Evolutionary conservation across 1,284 basidiomycete genomes (phyloP).

Genomic region (Cutaneotrichosporon sp.): DNA sequence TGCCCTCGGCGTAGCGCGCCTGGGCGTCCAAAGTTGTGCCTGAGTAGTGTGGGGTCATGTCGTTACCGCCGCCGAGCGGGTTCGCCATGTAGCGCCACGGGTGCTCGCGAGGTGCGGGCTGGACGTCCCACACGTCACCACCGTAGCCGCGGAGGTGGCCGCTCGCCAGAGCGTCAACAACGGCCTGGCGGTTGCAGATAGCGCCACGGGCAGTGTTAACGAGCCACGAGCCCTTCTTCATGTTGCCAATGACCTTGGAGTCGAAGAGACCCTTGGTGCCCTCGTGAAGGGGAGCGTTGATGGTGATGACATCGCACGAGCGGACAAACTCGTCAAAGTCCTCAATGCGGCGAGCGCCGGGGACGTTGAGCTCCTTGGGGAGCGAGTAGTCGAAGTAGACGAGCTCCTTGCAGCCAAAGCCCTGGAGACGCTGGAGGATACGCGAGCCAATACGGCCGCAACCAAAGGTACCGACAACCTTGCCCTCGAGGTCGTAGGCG

Average conservation of each 20-base stretch:
- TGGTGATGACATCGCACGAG: slow-evolving; percentile 49
- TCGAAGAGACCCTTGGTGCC: slow-evolving; percentile 75
- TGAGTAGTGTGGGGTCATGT: slow-evolving; percentile 56
- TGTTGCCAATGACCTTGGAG: slow-evolving; percentile 73
- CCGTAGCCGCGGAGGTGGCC: slow-evolving; percentile 70
- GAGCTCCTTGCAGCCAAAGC: slow-evolving; percentile 87
- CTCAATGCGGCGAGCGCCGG: slow-evolving; percentile 70
- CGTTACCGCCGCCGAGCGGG: slow-evolving; percentile 71
- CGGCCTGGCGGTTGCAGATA: slow-evolving; percentile 77
- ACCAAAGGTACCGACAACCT: slow-evolving; percentile 84
- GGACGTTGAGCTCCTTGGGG: slow-evolving; percentile 62
- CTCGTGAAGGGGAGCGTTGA: slow-evolving; percentile 86
- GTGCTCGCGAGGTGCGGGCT: slow-evolving; percentile 80
- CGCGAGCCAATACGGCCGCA: slow-evolving; percentile 83
- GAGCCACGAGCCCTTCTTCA: slow-evolving; percentile 86
- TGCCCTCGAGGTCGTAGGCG: slow-evolving; percentile 83
- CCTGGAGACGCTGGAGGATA: slow-evolving; percentile 77
- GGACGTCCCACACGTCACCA: slow-evolving; percentile 70
- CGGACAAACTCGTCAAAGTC: slow-evolving; percentile 81
- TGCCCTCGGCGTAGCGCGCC: slow-evolving; percentile 75
- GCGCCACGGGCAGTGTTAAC: slow-evolving; percentile 93
- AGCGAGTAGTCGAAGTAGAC: slow-evolving; percentile 90
- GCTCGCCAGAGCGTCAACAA: slow-evolving; percentile 68
- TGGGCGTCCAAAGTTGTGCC: slow-evolving; percentile 91
- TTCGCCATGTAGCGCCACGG: slow-evolving; percentile 79